Percentiles rank a stretch among this genome's conserved stretches.
Evolutionary conservation across 139 green algal genomes (phyloP).

Genomic region (Tetraselmis striata): DNA sequence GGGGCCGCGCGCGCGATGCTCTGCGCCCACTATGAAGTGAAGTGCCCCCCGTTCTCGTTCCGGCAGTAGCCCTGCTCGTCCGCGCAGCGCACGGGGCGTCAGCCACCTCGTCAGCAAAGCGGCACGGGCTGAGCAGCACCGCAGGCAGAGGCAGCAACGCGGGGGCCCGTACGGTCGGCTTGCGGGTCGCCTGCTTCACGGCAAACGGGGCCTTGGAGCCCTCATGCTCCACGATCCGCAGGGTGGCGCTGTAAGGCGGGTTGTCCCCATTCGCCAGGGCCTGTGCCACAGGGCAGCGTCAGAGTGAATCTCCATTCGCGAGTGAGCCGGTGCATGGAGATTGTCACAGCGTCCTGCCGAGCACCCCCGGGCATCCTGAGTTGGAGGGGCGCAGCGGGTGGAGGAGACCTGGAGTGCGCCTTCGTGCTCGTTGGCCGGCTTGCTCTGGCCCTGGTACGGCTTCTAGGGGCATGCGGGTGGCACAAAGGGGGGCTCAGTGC

Average conservation of each 20-base stretch:
- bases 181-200: not conserved
- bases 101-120: too few species aligned
- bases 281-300: too few species aligned
- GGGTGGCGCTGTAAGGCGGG: not conserved
- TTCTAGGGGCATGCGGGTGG: too few species aligned
- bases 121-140: too few species aligned
- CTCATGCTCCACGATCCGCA: slow-evolving; percentile 6
- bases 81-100: too few species aligned
- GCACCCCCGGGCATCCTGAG: not conserved
- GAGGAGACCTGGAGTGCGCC: not conserved
- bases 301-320: too few species aligned
- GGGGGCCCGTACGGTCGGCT: not conserved
- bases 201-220: not conserved
- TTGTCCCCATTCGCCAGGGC: not conserved
- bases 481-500: too few species aligned
- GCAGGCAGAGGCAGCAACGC: too few species aligned
- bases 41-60: not conserved
- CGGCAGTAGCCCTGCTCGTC: not conserved
- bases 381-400: not conserved
- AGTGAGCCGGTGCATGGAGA: too few species aligned
- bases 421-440: not conserved
- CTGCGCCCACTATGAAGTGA: too few species aligned
- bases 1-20: too few species aligned
- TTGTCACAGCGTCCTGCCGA: too few species aligned
- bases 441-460: not conserved